Conservation (phyloP, 2,329 filamentous ascomycete genomes). For the Arthrobotrys sinensis region DNA sequence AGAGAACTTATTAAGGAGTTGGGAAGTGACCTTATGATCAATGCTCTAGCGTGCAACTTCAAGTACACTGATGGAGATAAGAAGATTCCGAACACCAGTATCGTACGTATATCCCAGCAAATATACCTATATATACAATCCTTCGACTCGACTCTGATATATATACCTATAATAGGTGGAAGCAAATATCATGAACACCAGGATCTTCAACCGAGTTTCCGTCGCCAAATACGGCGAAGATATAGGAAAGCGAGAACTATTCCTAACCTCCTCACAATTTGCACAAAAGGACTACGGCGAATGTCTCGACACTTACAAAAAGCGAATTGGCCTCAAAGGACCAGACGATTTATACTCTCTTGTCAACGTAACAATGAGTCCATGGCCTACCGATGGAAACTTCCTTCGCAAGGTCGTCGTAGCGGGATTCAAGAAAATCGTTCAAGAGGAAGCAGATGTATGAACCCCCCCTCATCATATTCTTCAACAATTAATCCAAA, state of each 20-base stretch:
- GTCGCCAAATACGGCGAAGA: too few species aligned
- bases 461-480: neutral
- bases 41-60: conserved; percentile 70
- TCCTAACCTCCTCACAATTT: conserved; percentile 63
- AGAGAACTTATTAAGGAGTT: conserved; percentile 68
- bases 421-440: conserved; percentile 65
- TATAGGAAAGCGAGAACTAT: too few species aligned
- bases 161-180: conserved; percentile 67
- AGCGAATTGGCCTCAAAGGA: conserved; percentile 67
- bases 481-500: neutral
- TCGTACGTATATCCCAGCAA: conserved; percentile 3
- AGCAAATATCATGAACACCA: conserved; percentile 71
- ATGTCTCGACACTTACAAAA: conserved; percentile 69
- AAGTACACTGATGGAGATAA: conserved; percentile 67
- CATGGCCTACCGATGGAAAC: conserved; percentile 67
- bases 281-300: conserved; percentile 67
- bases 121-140: too few species aligned
- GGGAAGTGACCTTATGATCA: conserved; percentile 71
- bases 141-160: neutral
- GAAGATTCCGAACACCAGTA: conserved; percentile 64
- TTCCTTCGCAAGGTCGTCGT: conserved; percentile 68
- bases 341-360: conserved; percentile 69
- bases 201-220: neutral
- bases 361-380: conserved; percentile 71
- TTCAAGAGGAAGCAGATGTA: conserved; percentile 64